Percentiles rank a stretch among this genome's conserved stretches.
Conservation (phyloP, 768 basidiomycete species). For the Kwoniella mangroviensis region DNA sequence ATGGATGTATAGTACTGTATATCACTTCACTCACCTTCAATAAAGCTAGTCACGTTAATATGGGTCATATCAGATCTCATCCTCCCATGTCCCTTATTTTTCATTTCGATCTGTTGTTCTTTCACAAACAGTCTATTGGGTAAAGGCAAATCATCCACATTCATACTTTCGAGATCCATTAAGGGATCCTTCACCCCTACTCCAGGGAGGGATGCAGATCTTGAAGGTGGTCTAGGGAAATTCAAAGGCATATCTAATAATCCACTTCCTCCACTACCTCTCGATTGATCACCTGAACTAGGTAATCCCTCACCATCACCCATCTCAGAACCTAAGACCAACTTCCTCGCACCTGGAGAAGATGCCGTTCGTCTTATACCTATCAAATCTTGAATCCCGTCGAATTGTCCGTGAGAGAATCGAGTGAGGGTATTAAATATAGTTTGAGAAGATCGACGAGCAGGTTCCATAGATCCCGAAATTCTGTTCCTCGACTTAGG, state of each 20-base stretch:
- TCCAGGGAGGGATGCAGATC: neutral
- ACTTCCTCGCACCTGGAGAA: constrained; percentile 3
- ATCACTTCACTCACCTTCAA: constrained; percentile 5
- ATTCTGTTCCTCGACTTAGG: neutral
- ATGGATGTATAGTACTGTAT: neutral
- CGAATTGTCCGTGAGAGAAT: neutral
- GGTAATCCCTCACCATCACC: neutral
- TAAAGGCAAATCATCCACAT: neutral
- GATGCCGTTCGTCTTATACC: constrained; percentile 5
- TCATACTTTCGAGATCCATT: neutral
- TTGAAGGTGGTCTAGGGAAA: constrained; percentile 11
- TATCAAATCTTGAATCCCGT: neutral
- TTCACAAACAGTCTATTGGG: neutral
- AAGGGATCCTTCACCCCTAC: no score
- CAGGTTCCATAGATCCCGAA: neutral
- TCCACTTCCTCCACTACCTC: neutral
- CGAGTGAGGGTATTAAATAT: constrained; percentile 3
- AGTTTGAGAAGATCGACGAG: constrained; percentile 3
- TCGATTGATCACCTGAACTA: neutral
- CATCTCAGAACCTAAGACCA: neutral
- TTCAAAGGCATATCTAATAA: neutral
- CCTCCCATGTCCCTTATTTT: constrained; percentile 3
- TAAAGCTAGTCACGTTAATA: constrained; percentile 6
- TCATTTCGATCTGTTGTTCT: neutral
- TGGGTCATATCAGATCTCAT: constrained; percentile 9